Conservation (phyloP, 768 basidiomycete species). For the Gelatoporia subvermispora region DNA sequence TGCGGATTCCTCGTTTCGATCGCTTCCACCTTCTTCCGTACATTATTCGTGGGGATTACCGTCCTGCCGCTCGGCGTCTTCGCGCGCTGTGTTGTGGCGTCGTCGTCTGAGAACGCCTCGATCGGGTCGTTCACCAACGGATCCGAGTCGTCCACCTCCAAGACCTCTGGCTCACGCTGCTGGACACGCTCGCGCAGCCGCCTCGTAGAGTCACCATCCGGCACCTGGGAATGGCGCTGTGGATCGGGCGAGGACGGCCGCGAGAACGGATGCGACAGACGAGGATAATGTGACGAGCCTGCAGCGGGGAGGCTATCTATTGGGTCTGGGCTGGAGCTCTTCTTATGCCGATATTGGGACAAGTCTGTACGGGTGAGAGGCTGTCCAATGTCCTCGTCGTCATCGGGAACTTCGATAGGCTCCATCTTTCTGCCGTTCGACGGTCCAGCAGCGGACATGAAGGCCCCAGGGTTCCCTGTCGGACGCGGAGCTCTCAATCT, state of each 20-base stretch:
- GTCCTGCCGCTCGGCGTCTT: not conserved
- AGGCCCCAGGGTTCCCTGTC: not conserved
- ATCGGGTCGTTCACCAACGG: not conserved
- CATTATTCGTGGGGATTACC: not conserved
- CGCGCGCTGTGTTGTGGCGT: not conserved
- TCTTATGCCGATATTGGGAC: not conserved
- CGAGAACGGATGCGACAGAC: too few species aligned
- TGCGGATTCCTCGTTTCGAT: not conserved
- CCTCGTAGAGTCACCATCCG: not conserved
- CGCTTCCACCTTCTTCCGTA: not conserved
- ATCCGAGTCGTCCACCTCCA: not conserved
- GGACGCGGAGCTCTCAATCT: not conserved
- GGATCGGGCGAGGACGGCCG: not conserved
- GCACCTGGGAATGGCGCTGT: not conserved
- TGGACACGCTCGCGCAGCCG: not conserved
- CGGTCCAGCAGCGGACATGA: not conserved
- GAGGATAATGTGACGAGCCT: not conserved
- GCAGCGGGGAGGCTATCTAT: slow-evolving; percentile 3
- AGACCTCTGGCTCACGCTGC: not conserved
- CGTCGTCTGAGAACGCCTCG: not conserved
- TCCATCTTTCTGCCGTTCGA: not conserved
- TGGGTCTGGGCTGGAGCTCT: slow-evolving; percentile 7
- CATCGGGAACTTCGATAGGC: slow-evolving; percentile 1
- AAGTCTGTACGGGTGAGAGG: not conserved
- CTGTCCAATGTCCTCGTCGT: slow-evolving; percentile 3